These are phyloP conservation scores for Fusarium sp. DNA, from an alignment of 2,329 filamentous ascomycete species.

Conservation along the genomic window DNA sequence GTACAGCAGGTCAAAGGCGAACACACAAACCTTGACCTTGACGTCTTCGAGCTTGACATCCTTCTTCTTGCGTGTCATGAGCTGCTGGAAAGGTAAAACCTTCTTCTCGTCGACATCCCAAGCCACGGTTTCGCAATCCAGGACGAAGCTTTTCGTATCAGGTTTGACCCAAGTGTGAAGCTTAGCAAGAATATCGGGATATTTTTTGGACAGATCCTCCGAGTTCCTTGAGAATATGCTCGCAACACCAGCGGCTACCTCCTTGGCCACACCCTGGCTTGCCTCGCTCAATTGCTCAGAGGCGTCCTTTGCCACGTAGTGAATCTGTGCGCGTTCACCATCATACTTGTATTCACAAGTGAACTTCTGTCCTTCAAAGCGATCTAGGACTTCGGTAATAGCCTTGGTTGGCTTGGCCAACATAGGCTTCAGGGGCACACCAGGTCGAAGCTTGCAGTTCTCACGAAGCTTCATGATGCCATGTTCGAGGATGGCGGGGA, in stretches of 20 bases:
- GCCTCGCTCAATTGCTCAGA: constrained; percentile 77
- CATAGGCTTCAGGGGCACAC: constrained; percentile 98
- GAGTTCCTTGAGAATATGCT: constrained; percentile 98
- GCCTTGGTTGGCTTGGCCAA: constrained; percentile 98
- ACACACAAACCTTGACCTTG: constrained; percentile 97
- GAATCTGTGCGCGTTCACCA: constrained; percentile 97
- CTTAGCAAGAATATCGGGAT: constrained; percentile 93
- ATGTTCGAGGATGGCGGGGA: constrained; percentile 89
- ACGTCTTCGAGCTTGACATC: constrained; percentile 96
- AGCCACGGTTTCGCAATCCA: constrained; percentile 98
- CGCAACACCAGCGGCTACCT: constrained; percentile 80
- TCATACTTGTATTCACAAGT: constrained; percentile 99
- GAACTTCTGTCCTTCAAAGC: constrained; percentile 95
- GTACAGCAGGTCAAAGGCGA: constrained; percentile 95
- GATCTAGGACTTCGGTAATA: constrained; percentile 96
- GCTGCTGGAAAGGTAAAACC: constrained; percentile 94
- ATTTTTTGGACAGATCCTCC: constrained; percentile 97
- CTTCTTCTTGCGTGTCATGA: constrained; percentile 98
- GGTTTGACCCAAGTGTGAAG: constrained; percentile 91
- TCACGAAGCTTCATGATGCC: constrained; percentile 88
- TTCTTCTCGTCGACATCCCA: constrained; percentile 98
- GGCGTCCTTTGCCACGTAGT: constrained; percentile 91
- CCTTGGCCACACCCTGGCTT: constrained; percentile 73
- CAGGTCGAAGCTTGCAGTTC: constrained; percentile 91
- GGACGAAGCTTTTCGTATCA: constrained; percentile 92